Evolutionary conservation across 2,329 filamentous ascomycete species (phyloP), one percentile per base, ranked within the genome.

Genomic region (Truncatella angustata): DNA sequence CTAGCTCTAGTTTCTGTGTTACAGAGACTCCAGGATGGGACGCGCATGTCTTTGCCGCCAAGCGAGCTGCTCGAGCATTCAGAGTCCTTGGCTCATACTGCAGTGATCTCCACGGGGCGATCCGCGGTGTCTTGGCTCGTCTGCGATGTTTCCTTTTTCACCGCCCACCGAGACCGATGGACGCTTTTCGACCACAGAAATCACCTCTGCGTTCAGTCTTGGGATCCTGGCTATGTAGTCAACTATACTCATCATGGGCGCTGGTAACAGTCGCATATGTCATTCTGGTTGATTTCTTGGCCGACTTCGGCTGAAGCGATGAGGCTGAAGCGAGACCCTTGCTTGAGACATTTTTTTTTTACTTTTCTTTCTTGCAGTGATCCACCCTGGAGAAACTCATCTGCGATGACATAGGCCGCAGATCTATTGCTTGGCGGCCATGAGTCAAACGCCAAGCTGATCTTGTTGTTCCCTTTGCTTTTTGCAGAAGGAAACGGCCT

Each of bases 371-470:
- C 21, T 44, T 24, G 40, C 11, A 23, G 3, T n/a, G 40, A 16
- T 24, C 40, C 40, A 44, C 40, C 40, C 16, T 24, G 21, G 24
- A 24, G 40, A 24, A 44, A 40, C 16, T 24, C 12, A n/a, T 26
- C 20, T 44, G 20, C 23, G 40, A 44, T 24, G 21, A 24, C 40
- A 44, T 16, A 44, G 23, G 18, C 24, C 40, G 24, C 20, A 26
- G 24, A n/a, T 23, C 24, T 18, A 23, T 44, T 20, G 10, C 40
- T 44, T 44, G 40, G 40, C 40, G 39, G 18, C 6, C 40, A 46
- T 46, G 43, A 46, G 43, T 46, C 43, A 46, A 46, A 46, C 43
- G 43, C 43, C 43, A 46, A 46, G 43, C 28, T 23, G 28, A 44
- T 18, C 20, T 16, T 44, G 40, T 24, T n/a, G n/a, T n/a, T n/a